Base-by-base conservation (phyloP, 2,329 filamentous ascomycete species). In the Cordyceps cateniannulata region DNA sequence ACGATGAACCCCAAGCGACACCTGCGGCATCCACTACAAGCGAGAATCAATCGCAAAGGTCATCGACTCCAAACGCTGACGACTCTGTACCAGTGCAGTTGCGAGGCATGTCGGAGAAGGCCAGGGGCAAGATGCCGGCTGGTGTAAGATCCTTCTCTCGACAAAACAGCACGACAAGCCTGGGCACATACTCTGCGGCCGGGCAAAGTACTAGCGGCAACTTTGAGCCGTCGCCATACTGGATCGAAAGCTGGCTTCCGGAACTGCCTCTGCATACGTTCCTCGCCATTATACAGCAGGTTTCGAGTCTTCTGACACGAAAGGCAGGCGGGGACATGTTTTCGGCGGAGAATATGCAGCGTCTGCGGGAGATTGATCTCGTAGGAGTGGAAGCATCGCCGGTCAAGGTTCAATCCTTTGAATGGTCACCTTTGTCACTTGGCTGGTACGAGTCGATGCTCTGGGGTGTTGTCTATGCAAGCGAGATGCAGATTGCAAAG, bases 381-480 rank as follows among this genome's bases (percentile, higher is more conserved):
- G 81, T 85, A 10, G 87, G 85, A 9, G 85, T 96, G 42, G 91
- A 96, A 50, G 84, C 89, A 1, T 86, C 86, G 1, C 81, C 88
- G 0, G 82, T 91, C 57, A 84, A 89, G 35, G 88, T 95, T 18
- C 93, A 97, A 70, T 88, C 91, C 16, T 98, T 98, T 69, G 91
- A 96, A 75, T 98, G 93, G 93, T 93, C 92, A 3, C 87, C 90
- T 0, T 79, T 96, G 38, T 89, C 91, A 0, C 80, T 98, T 55
- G 93, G 93, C 53, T 98, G 95, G 95, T 97, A 98, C 72, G 91
- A 97, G 73, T 93, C 91, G 5, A 80, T 98, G 14, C 80, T 99
- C 10, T 99, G 95, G 95, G 88, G 91, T 18, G 90, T 97, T 67
- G 86, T 97, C 58, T 98, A 97, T 72, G 87, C 89, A 29, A 88